A percentile compares a stretch with the other conserved stretches of the same genome.
Evolutionary conservation across 129 eudicot species (phyloP).

Genomic region (Calendula officinalis): DNA sequence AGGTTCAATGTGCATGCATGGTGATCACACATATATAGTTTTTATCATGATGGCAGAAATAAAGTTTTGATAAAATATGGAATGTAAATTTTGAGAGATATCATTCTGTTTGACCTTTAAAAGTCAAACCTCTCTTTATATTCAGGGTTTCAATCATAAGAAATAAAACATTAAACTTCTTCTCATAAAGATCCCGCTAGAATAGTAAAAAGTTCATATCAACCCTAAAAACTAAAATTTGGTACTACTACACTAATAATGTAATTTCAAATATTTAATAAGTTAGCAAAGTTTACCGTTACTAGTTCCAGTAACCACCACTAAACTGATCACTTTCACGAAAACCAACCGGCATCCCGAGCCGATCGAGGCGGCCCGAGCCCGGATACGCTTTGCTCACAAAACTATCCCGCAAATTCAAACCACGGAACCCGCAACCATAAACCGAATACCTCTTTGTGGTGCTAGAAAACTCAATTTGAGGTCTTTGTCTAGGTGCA

Average conservation of each 20-base stretch:
- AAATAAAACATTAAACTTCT: too few relatives aligned
- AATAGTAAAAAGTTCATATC: slow-evolving; percentile 23
- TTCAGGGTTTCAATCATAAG: too few relatives aligned
- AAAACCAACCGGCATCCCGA: slow-evolving; percentile 33
- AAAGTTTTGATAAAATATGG: too few relatives aligned
- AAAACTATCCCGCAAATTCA: slow-evolving; percentile 49
- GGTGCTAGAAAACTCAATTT: slow-evolving; percentile 45
- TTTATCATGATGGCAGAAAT: too few relatives aligned
- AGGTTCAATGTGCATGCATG: too few relatives aligned
- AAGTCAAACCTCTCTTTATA: too few relatives aligned
- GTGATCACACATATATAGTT: too few relatives aligned
- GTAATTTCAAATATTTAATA: not conserved
- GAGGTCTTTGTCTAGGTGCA: slow-evolving; percentile 66
- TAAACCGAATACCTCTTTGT: slow-evolving; percentile 60
- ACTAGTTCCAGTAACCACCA: slow-evolving; percentile 54
- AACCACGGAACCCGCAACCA: slow-evolving; percentile 40
- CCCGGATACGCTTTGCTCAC: slow-evolving; percentile 70
- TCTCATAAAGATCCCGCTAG: not conserved
- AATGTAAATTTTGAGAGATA: too few relatives aligned
- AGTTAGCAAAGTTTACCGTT: too few relatives aligned
- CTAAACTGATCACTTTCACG: slow-evolving; percentile 46
- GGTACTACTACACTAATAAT: not conserved
- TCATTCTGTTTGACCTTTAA: too few relatives aligned
- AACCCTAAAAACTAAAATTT: slow-evolving; percentile 1
- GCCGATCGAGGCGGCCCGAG: slow-evolving; percentile 68